These are phyloP conservation scores for Lichtheimia corymbifera DNA, from an alignment of 371 early-diverging fungal species.

Conservation along the genomic window DNA sequence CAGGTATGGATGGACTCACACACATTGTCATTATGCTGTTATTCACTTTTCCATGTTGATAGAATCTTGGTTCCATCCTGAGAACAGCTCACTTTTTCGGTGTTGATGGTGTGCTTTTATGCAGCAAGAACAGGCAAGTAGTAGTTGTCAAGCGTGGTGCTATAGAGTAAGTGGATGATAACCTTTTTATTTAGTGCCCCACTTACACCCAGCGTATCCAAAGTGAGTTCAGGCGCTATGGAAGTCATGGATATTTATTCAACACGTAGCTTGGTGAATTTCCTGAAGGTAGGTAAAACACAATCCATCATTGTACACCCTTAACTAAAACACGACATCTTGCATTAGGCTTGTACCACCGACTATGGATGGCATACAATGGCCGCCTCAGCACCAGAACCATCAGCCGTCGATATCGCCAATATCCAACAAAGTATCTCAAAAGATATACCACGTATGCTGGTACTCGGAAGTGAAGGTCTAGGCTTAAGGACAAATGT, in stretches of 20 bases:
- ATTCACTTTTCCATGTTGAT: background rate
- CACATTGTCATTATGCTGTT: background rate
- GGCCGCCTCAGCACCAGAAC: conserved; percentile 48
- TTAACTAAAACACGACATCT: no score
- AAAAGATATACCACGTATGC: conserved; percentile 32
- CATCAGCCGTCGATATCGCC: conserved; percentile 1
- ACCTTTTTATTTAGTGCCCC: conserved; percentile 42
- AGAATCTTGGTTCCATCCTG: conserved; percentile 69
- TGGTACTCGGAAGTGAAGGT: conserved; percentile 73
- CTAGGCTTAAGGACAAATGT: conserved; percentile 54
- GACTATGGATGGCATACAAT: conserved; percentile 56
- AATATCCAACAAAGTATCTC: background rate
- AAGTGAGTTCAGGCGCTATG: conserved; percentile 67
- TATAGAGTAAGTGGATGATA: background rate
- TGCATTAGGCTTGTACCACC: background rate
- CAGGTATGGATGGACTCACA: conserved; percentile 35
- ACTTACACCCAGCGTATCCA: conserved; percentile 57
- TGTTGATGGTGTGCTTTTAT: conserved; percentile 61
- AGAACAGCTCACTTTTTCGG: conserved; percentile 63
- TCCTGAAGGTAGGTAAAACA: conserved; percentile 41
- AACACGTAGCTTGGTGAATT: conserved; percentile 48
- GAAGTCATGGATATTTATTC: conserved; percentile 59
- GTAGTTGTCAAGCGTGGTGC: background rate
- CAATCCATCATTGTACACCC: background rate
- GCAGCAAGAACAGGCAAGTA: conserved; percentile 49